phyloP scores from a whole-genome alignment of 1,139 yeast species.

The Kurtzmaniella quercitrusa region DNA sequence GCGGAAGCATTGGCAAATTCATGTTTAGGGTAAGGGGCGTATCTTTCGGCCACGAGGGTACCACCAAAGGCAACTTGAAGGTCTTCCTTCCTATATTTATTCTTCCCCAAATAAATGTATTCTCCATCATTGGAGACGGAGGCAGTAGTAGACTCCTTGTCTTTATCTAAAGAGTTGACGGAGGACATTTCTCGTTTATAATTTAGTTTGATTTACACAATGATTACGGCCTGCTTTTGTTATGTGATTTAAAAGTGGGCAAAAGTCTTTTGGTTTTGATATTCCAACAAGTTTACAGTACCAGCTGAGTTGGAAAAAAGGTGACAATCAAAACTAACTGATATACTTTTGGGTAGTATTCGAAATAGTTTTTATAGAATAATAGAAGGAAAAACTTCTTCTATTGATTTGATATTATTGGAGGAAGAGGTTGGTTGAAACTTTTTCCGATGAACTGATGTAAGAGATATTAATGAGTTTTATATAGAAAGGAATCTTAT shows the following conservation, averaged over 20 bases:
- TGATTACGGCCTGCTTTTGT: too few relatives aligned
- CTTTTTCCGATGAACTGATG: background rate
- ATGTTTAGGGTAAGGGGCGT: slow-evolving; percentile 19
- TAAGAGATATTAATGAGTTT: background rate
- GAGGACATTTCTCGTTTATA: too few relatives aligned
- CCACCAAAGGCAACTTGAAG: slow-evolving; percentile 18
- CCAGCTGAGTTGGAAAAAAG: slow-evolving; percentile 1
- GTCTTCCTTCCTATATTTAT: slow-evolving; percentile 5
- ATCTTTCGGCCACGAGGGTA: slow-evolving; percentile 24
- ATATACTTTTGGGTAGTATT: too few relatives aligned
- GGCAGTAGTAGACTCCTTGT: slow-evolving; percentile 1
- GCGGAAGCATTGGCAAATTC: slow-evolving; percentile 29
- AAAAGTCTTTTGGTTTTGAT: background rate
- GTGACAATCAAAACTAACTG: too few relatives aligned
- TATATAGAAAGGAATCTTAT: background rate
- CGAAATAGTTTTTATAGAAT: too few relatives aligned
- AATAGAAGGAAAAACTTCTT: too few relatives aligned
- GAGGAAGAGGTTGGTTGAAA: too few relatives aligned
- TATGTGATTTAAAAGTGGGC: too few relatives aligned
- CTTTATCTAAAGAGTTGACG: background rate
- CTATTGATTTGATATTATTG: too few relatives aligned
- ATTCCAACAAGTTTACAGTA: slow-evolving; percentile 2
- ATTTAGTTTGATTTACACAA: too few relatives aligned
- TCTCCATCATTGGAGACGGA: slow-evolving; percentile 6
- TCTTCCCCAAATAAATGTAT: slow-evolving; percentile 2